Evolutionary conservation across 768 basidiomycete genomes (phyloP).

Genomic region (Paxillus involutus): DNA sequence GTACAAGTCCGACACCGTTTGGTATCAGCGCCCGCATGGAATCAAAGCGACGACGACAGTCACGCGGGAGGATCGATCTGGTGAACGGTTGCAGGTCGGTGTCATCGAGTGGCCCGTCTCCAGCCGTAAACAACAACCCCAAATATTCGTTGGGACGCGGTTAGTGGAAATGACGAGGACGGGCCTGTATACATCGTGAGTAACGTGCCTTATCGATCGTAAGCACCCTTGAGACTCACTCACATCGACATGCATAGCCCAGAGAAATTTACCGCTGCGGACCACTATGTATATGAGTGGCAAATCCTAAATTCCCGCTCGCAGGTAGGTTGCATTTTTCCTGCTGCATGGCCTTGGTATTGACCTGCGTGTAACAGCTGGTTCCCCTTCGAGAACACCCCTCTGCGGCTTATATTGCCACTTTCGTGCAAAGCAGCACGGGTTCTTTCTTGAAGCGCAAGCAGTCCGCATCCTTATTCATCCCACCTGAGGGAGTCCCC

Average conservation of each 20-base stretch:
- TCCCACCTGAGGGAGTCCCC: constrained; percentile 27
- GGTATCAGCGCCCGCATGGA: constrained; percentile 10
- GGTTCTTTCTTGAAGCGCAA: constrained; percentile 13
- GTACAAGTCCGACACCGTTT: constrained; percentile 20
- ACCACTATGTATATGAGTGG: constrained; percentile 29
- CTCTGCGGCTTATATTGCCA: constrained; percentile 24
- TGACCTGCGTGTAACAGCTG: constrained; percentile 11
- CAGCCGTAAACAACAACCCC: background rate
- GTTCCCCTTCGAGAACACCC: constrained; percentile 15
- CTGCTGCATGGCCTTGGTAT: background rate
- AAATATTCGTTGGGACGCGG: constrained; percentile 26
- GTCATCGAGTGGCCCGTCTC: constrained; percentile 28
- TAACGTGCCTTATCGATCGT: background rate
- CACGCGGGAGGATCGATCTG: constrained; percentile 17
- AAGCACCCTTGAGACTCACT: background rate
- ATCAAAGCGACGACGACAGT: constrained; percentile 21
- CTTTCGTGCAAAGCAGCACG: constrained; percentile 21
- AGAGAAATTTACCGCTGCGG: constrained; percentile 23
- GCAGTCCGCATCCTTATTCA: constrained; percentile 20
- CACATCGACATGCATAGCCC: constrained; percentile 12
- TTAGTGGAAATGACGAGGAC: constrained; percentile 23
- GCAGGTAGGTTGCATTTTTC: constrained; percentile 15
- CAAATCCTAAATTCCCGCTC: constrained; percentile 21
- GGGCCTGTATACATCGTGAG: constrained; percentile 25
- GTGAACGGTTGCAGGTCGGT: constrained; percentile 26